Evolutionary conservation across 2,329 filamentous ascomycete genomes (phyloP), one percentile per base, ranked within the genome.

Genomic region (Atkinsonella hypoxylon): DNA sequence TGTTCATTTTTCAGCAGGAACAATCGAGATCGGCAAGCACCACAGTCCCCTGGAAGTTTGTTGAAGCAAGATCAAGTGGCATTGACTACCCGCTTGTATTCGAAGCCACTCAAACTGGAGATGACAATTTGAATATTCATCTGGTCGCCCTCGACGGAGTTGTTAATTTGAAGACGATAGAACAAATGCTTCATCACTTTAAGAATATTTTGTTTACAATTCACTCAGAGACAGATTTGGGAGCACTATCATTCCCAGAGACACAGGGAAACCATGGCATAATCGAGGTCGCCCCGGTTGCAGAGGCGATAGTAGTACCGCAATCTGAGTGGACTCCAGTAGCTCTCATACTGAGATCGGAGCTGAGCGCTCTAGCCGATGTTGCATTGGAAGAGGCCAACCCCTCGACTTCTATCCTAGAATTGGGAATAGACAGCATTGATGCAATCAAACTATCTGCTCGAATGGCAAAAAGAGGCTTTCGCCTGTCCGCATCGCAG

Each of bases 401-500:
- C 1, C 76, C 78, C 48, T 66, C 71, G 7, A 80, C 79, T 0
- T 84, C 84, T 0, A 79, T 96, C 11, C 82, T 94, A 39, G 82
- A 91, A 57, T 75, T 96, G 32, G 90, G 90, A 0, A 75, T 96
- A 7, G 91, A 96, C 69, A 95, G 90, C 60, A 94, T 96, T 52
- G 90, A 96, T 64, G 79, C 85, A 1, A 91, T 96, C 64, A 94
- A 89, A 59, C 70, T 96, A 0, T 85, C 87, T 0, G 82, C 88
- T 0, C 77, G 81, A 49, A 71, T 95, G 2, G 85, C 78, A 55
- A 77, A 75, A 43, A 66, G 67, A 4, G 77, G 75, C 0, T 68
- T 93, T 18, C 62, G 69, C 0, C 63, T 95, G 11, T 70, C 83
- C 0, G 81, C 90, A n/a, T 87, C 87, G 56, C 72, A 75, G n/a